These are phyloP conservation scores for Ambispora gerdemannii DNA, from an alignment of 192 early-diverging fungal species.

Conservation along the genomic window DNA sequence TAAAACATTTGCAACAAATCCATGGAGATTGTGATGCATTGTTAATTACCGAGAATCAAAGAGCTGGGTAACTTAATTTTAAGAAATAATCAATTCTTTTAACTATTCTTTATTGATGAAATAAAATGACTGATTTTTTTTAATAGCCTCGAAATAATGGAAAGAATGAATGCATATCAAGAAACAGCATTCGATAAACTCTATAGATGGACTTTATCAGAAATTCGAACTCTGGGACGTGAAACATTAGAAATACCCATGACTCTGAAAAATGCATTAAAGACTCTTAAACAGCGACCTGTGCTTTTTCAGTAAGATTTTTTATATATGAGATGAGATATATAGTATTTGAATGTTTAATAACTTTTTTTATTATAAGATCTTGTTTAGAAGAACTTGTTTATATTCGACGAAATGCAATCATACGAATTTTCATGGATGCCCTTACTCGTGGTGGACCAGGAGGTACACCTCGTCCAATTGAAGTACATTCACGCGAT, in stretches of 20 bases:
- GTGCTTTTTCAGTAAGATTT: slow-evolving; percentile 68
- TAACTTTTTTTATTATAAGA: slow-evolving; percentile 38
- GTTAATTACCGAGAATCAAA: slow-evolving; percentile 71
- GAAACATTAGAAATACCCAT: slow-evolving; percentile 69
- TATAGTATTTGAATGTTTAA: no score
- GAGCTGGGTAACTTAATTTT: slow-evolving; percentile 57
- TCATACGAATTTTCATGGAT: slow-evolving; percentile 67
- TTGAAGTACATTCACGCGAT: slow-evolving; percentile 92
- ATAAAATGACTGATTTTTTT: neutral
- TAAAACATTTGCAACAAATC: slow-evolving; percentile 65
- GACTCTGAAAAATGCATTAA: slow-evolving; percentile 61
- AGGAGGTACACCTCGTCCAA: slow-evolving; percentile 75
- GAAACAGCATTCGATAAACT: slow-evolving; percentile 74
- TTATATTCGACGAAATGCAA: slow-evolving; percentile 60
- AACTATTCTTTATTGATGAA: neutral
- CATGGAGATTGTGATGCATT: slow-evolving; percentile 69
- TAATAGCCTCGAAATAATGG: slow-evolving; percentile 71
- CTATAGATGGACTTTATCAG: slow-evolving; percentile 69
- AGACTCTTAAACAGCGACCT: slow-evolving; percentile 64
- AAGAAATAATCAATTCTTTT: neutral
- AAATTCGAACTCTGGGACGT: slow-evolving; percentile 61
- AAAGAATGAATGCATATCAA: slow-evolving; percentile 62
- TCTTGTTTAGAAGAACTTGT: slow-evolving; percentile 71
- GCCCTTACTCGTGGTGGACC: slow-evolving; percentile 76
- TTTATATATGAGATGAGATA: neutral